A percentile compares a stretch with the other conserved stretches of the same genome.
These are phyloP conservation scores for Saturnispora galanensis DNA, from an alignment of 805 yeast species.

Conservation along the genomic window DNA sequence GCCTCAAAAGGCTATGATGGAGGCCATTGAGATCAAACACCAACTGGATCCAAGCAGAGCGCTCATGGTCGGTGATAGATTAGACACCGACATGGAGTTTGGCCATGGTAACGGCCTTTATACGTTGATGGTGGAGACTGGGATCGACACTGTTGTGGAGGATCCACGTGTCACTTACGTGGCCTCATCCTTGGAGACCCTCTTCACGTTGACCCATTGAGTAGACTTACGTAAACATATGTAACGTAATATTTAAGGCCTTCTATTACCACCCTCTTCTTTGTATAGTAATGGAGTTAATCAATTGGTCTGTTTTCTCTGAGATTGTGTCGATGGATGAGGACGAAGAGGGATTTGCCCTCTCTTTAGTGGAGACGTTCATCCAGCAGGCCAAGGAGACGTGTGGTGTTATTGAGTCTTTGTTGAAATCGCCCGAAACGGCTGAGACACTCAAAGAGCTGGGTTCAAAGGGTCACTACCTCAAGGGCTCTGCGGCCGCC, in stretches of 20 bases:
- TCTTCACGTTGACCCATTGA: conserved; percentile 25
- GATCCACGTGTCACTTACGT: conserved; percentile 35
- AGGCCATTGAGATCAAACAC: conserved; percentile 65
- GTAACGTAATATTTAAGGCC: not conserved
- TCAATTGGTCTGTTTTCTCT: conserved; percentile 81
- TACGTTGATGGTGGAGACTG: conserved; percentile 81
- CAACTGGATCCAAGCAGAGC: conserved; percentile 49
- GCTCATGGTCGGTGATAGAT: conserved; percentile 90
- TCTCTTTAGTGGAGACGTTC: conserved; percentile 68
- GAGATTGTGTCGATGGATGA: conserved; percentile 94
- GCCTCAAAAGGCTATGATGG: conserved; percentile 84
- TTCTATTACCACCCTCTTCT: not conserved
- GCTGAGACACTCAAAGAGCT: conserved; percentile 27
- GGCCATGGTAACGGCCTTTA: conserved; percentile 82
- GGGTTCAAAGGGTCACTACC: conserved; percentile 72
- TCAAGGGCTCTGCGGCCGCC: conserved; percentile 94
- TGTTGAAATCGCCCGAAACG: conserved; percentile 25
- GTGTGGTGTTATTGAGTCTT: conserved; percentile 56
- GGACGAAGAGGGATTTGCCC: conserved; percentile 86
- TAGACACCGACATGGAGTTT: conserved; percentile 91
- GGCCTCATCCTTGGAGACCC: conserved; percentile 66
- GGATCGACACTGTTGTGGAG: conserved; percentile 65
- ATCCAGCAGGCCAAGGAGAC: conserved; percentile 84
- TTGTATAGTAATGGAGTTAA: conserved; percentile 49
- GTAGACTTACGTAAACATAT: too few relatives aligned